Conservation (phyloP, 805 yeast genomes). For the Crinitomyces ghanaensis region DNA sequence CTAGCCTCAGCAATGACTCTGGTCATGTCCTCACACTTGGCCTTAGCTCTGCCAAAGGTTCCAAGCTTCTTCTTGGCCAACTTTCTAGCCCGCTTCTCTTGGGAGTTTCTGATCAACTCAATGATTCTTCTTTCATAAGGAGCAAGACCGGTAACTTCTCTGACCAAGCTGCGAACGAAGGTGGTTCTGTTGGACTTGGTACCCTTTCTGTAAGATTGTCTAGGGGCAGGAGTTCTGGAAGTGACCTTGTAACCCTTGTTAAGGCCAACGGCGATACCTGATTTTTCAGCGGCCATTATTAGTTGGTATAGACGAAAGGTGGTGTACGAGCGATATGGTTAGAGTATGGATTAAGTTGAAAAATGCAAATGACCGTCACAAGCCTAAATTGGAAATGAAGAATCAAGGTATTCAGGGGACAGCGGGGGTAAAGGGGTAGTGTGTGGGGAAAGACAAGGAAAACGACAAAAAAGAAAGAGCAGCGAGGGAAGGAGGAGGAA, state of each 20-base stretch:
- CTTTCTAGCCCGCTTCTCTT: constrained; percentile 99
- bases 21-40: constrained; percentile 98
- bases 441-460: too few relatives aligned
- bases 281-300: constrained; percentile 19
- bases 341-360: too few relatives aligned
- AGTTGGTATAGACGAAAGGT: too few relatives aligned
- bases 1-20: constrained; percentile 92
- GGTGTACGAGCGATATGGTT: too few relatives aligned
- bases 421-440: too few relatives aligned
- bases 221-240: constrained; percentile 72
- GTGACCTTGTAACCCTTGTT: constrained; percentile 99
- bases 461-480: too few relatives aligned
- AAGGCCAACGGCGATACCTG: constrained; percentile 81
- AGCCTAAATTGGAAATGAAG: too few relatives aligned
- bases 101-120: constrained; percentile 99
- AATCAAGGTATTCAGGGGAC: too few relatives aligned
- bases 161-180: constrained; percentile 90
- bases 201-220: constrained; percentile 94
- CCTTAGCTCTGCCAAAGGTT: constrained; percentile 98
- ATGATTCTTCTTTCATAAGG: constrained; percentile 99
- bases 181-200: constrained; percentile 88
- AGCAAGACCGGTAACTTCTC: constrained; percentile 97
- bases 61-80: constrained; percentile 99
- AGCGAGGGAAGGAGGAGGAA: too few relatives aligned
- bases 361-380: too few relatives aligned